Evolutionary conservation across 164 flowering plant genomes (phyloP), one percentile per base, ranked within the genome.

Genomic region (Buxus sempervirens): DNA sequence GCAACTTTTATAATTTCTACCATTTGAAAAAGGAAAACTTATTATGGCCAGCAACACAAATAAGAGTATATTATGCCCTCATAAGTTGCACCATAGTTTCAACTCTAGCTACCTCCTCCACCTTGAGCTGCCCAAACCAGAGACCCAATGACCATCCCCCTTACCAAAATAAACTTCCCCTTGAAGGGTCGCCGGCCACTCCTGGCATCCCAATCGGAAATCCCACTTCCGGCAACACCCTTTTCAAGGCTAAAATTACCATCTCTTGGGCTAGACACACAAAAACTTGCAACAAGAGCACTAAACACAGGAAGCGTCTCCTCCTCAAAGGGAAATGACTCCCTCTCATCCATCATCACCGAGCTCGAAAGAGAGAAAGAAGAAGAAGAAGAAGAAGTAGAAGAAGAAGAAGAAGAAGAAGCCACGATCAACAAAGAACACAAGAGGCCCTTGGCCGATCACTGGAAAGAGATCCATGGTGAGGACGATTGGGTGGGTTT

Each of bases 401-500:
- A 63, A 41, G 66, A 25, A 62, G 69, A 63, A 18, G 70, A 66
- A 0, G 54, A 18, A 0, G 61, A 72, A 14, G 58, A 18, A 41
- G 22, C 8, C 21, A 26, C 36, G 14, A 26, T 7, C 10, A 25
- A 41, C 5, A 18, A 27, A 58, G 20, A 66, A n/a, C 45, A 56
- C 7, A 62, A 55, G 58, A 55, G 27, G 32, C 38, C 22, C 21
- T 20, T 85, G 26, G 68, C 80, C 0, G 82, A 81, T 8, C 27
- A 58, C 5, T 92, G 98, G 98, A 68, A 77, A 8, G 83, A 82
- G 66, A 79, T 92, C 70, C 86, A 82, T 32, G 98, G 98, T 0
- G 60, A 77, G 32, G 82, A 90, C 49, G 90, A 90, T 45, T 92
- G 93, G 96, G 80, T 49, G 0, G 90, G 91, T 21, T 4, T 92